phyloP scores from a whole-genome alignment of 345 rosid species.

The Brassica rapa region DNA sequence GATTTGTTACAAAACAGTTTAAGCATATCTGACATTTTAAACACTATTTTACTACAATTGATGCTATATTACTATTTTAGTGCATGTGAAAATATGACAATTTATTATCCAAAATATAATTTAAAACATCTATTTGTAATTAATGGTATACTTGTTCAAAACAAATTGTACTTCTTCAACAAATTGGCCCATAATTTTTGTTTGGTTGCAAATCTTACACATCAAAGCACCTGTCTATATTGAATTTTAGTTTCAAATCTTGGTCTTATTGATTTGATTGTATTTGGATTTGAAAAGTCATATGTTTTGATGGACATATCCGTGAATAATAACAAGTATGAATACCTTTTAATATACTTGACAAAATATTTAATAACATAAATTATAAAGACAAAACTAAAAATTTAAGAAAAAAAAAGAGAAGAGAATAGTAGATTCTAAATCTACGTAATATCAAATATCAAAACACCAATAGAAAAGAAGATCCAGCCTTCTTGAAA shows the following conservation, averaged over 20 bases:
- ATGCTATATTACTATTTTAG: neutral
- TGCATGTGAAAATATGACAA: neutral
- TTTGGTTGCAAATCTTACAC: slow-evolving; percentile 21
- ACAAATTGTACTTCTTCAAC: slow-evolving; percentile 1
- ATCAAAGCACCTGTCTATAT: slow-evolving; percentile 12
- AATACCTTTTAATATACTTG: neutral
- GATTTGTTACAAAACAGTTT: neutral
- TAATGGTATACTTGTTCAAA: slow-evolving; percentile 14
- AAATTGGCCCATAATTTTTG: slow-evolving; percentile 16
- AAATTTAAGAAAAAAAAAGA: neutral
- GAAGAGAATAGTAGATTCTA: neutral
- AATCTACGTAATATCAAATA: neutral
- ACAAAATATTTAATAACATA: neutral
- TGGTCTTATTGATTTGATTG: slow-evolving; percentile 5
- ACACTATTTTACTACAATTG: neutral
- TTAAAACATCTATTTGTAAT: neutral
- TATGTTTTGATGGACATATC: neutral
- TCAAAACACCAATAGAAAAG: neutral
- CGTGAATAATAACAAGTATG: neutral
- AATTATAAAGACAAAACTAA: neutral
- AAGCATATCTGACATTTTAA: neutral
- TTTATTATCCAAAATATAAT: neutral
- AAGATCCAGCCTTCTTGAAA: neutral
- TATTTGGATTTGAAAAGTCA: neutral
- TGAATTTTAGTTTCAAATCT: neutral